A percentile compares a stretch with the other conserved stretches of the same genome.
These are phyloP conservation scores for Pyrenopolyporus hunteri DNA, from an alignment of 495 filamentous ascomycete species.

Conservation along the genomic window DNA sequence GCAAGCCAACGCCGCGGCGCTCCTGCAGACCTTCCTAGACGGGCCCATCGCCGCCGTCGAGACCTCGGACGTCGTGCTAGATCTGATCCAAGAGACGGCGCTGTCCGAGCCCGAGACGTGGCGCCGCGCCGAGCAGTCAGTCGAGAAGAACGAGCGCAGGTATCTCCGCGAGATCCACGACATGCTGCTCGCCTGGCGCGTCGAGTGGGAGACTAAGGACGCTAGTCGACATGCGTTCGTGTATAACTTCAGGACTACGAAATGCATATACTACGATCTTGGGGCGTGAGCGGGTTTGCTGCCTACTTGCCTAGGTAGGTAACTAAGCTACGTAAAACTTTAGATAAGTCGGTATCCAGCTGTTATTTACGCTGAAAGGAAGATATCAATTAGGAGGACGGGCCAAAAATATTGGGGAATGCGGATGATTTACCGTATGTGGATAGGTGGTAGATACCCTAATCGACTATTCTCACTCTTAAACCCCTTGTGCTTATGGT, in stretches of 20 bases:
- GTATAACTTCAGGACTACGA: constrained; percentile 79
- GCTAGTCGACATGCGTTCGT: constrained; percentile 71
- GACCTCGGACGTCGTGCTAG: constrained; percentile 83
- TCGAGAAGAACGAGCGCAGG: constrained; percentile 76
- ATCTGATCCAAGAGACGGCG: constrained; percentile 73
- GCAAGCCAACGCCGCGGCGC: constrained; percentile 64
- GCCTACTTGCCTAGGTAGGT: not conserved
- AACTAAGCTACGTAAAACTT: too few relatives aligned
- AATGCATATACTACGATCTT: constrained; percentile 78
- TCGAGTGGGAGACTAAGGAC: constrained; percentile 61
- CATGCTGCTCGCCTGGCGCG: constrained; percentile 64
- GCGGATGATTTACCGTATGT: too few relatives aligned
- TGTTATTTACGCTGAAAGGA: too few relatives aligned
- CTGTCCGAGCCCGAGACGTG: constrained; percentile 86
- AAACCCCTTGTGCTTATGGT: too few relatives aligned
- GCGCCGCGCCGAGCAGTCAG: constrained; percentile 79
- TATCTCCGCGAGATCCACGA: constrained; percentile 89
- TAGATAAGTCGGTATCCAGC: too few relatives aligned
- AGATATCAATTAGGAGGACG: too few relatives aligned
- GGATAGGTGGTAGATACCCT: too few relatives aligned
- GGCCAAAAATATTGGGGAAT: too few relatives aligned
- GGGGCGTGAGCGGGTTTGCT: constrained; percentile 46
- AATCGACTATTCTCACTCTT: too few relatives aligned
- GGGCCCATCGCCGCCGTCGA: constrained; percentile 89
- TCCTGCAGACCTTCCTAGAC: constrained; percentile 68